Base-by-base conservation (phyloP, 495 filamentous ascomycete genomes). In the Platismatia glauca region DNA sequence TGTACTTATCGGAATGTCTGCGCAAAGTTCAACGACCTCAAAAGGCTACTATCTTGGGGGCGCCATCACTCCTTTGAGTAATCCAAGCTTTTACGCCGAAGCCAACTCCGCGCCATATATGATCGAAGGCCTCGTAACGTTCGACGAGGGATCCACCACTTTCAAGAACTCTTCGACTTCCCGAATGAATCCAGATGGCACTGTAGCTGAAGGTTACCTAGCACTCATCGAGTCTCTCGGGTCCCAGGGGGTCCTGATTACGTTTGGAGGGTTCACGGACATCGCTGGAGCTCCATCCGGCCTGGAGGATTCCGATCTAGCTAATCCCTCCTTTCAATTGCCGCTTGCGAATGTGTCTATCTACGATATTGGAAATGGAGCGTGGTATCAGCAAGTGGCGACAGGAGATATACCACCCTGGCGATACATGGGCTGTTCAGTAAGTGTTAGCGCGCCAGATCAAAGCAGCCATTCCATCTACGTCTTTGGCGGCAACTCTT, bases 381-480 rank as follows among this genome's bases (percentile, higher is more conserved):
- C 41, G 4, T 66, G 64, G 64, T 63, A 60, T 57, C 61, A 63
- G 50, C 61, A 66, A 41, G 7, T 20, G 44, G 64, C 61, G 7
- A 53, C 35, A 22, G 64, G 64, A 50, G 64, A 66, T 29, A 48
- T 66, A 27, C 64, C 64, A 34, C 58, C 60, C 8, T 63, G 64
- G 64, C 60, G 64, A 34, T 55, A 59, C 24, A 50, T 33, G 38
- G 64, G 64, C 24, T 66, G 64, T 57, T 58, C 64, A 15, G 55
- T 66, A 8, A 18, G 34, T 55, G 61, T 57, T 4, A 66, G 60
- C 39, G 64, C 64, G 55, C 56, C 60, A 27, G 64, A 66, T 41
- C 35, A 60, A 34, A 66, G 60, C 39, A 66, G 64, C 56, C 64
- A 66, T 27, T 66, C 64, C 6, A 63, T 66, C 46, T 66, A 66